phyloP scores from a whole-genome alignment of 176 grass and related monocot genomes.

The Hsuehochloa calcarea region DNA sequence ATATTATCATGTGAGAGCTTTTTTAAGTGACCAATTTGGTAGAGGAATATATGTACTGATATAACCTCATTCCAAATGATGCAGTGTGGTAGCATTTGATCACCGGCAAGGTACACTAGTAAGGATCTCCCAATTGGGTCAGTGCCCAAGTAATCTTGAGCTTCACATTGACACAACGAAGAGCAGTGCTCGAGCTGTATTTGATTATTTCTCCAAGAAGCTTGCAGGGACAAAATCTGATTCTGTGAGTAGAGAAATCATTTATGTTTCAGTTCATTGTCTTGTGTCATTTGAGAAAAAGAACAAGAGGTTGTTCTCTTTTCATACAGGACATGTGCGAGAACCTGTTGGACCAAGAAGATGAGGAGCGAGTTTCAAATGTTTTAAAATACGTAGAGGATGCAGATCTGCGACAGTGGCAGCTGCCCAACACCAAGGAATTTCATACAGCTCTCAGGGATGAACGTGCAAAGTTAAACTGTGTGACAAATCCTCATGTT shows the following conservation, averaged over 20 bases:
- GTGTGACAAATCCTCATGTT: slow-evolving; percentile 72
- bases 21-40: neutral
- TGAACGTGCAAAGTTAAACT: slow-evolving; percentile 72
- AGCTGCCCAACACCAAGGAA: slow-evolving; percentile 52
- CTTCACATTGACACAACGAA: slow-evolving; percentile 59
- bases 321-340: slow-evolving; percentile 26
- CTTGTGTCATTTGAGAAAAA: slow-evolving; percentile 4
- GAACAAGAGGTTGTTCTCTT: slow-evolving; percentile 23
- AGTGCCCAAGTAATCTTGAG: slow-evolving; percentile 62
- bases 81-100: slow-evolving; percentile 85
- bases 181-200: slow-evolving; percentile 58
- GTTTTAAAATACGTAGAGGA: slow-evolving; percentile 78
- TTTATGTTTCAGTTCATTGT: slow-evolving; percentile 16
- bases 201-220: slow-evolving; percentile 71
- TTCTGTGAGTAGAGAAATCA: slow-evolving; percentile 42
- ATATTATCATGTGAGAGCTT: neutral
- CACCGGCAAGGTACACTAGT: slow-evolving; percentile 57
- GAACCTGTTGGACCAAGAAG: slow-evolving; percentile 53
- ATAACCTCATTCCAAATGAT: slow-evolving; percentile 7
- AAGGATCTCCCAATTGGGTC: slow-evolving; percentile 48
- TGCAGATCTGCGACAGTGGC: slow-evolving; percentile 61
- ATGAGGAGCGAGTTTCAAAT: slow-evolving; percentile 43
- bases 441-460: slow-evolving; percentile 72
- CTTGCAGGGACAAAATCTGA: slow-evolving; percentile 11
- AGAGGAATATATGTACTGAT: neutral